Percentiles rank a stretch among this genome's conserved stretches.
phyloP scores from a whole-genome alignment of 1,284 basidiomycete species.

The Puccinia coronata region DNA sequence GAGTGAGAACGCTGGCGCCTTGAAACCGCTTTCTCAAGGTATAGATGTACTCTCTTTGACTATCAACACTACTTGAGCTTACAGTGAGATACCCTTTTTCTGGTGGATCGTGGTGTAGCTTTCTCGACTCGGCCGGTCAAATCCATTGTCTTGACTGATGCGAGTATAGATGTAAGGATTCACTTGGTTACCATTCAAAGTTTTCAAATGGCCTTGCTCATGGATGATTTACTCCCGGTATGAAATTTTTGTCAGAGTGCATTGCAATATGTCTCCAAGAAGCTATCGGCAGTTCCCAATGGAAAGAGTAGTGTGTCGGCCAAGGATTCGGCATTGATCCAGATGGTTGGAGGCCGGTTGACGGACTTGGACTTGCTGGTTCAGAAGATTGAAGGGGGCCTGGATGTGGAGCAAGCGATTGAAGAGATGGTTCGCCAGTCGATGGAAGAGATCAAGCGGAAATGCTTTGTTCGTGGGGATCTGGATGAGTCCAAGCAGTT shows the following conservation, averaged over 20 bases:
- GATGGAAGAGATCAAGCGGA: conserved; percentile 82
- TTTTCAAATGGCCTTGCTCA: background rate
- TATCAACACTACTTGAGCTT: background rate
- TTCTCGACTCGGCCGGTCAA: conserved; percentile 83
- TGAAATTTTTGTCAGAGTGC: conserved; percentile 15
- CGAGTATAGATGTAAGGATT: conserved; percentile 31
- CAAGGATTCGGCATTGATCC: conserved; percentile 54
- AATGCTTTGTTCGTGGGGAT: conserved; percentile 85
- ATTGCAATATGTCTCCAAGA: conserved; percentile 35
- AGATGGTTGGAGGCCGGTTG: conserved; percentile 56
- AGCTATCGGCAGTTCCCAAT: background rate
- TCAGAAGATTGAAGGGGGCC: conserved; percentile 33
- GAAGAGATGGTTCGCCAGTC: conserved; percentile 66
- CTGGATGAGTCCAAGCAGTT: conserved; percentile 74
- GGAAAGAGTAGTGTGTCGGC: conserved; percentile 50
- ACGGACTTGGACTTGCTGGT: conserved; percentile 55
- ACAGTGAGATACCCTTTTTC: background rate
- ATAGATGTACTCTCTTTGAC: conserved; percentile 46
- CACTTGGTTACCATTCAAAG: background rate
- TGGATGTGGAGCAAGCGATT: conserved; percentile 15
- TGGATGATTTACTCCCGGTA: background rate
- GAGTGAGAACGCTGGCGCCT: conserved; percentile 84
- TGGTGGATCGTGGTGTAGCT: conserved; percentile 63
- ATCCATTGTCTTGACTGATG: conserved; percentile 67
- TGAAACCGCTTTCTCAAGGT: conserved; percentile 80